A percentile compares a stretch with the other conserved stretches of the same genome.
These are phyloP conservation scores for Kodamaea jinghongensis DNA, from an alignment of 805 yeast genomes.

Conservation along the genomic window DNA sequence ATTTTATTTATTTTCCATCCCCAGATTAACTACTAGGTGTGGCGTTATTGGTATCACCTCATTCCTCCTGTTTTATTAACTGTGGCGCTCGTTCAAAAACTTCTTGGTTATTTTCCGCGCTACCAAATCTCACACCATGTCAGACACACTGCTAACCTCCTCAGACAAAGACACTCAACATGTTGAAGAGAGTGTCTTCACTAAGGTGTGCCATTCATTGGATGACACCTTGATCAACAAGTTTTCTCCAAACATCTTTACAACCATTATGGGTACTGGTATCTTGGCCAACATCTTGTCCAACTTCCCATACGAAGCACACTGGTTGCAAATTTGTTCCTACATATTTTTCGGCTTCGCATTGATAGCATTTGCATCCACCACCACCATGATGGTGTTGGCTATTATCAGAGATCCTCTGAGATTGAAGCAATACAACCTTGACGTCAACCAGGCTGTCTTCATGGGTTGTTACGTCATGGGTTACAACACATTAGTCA, in stretches of 20 bases:
- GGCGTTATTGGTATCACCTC: no score
- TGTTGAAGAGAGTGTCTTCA: neutral
- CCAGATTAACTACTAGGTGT: no score
- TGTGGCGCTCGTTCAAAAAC: no score
- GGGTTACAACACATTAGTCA: slow-evolving; percentile 70
- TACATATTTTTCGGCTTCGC: slow-evolving; percentile 59
- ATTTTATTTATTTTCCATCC: no score
- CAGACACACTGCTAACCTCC: no score
- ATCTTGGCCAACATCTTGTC: slow-evolving; percentile 61
- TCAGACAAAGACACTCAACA: neutral
- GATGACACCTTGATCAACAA: slow-evolving; percentile 17
- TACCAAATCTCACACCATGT: no score
- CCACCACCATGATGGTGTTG: slow-evolving; percentile 40
- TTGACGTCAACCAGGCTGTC: slow-evolving; percentile 38
- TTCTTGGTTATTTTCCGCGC: no score
- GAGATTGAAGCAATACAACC: slow-evolving; percentile 12
- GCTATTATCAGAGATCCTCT: slow-evolving; percentile 35
- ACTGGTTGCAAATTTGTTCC: slow-evolving; percentile 58
- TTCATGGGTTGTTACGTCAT: slow-evolving; percentile 79
- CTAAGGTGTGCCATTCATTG: neutral
- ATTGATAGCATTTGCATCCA: slow-evolving; percentile 29
- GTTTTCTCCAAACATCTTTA: slow-evolving; percentile 58
- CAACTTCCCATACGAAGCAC: slow-evolving; percentile 61
- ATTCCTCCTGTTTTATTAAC: no score
- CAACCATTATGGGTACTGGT: slow-evolving; percentile 84